Conservation (phyloP, 2,329 filamentous ascomycete genomes). For the Aspergillus thermomutatus region DNA sequence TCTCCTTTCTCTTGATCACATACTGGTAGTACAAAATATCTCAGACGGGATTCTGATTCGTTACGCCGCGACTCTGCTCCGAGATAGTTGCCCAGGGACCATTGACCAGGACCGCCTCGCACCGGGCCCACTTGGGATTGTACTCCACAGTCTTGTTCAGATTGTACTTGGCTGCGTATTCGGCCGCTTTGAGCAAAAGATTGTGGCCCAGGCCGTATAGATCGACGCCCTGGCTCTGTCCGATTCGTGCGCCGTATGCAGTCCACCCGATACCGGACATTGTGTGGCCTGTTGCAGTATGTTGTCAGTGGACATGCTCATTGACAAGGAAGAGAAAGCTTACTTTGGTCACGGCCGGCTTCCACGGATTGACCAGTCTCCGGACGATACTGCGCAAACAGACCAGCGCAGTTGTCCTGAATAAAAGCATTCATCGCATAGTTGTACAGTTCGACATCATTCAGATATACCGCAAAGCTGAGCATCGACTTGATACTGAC, state of each 20-base stretch:
- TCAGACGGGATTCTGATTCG: conserved; percentile 8
- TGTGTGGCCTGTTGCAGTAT: conserved; percentile 23
- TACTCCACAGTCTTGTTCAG: conserved; percentile 34
- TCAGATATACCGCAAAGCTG: conserved; percentile 41
- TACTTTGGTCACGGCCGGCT: conserved; percentile 36
- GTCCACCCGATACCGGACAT: conserved; percentile 33
- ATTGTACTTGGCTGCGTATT: conserved; percentile 42
- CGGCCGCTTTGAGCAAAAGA: conserved; percentile 34
- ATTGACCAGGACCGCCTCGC: conserved; percentile 40
- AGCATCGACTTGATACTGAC: conserved; percentile 40
- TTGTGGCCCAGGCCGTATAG: conserved; percentile 30
- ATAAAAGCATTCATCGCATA: conserved; percentile 38
- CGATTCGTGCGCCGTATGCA: conserved; percentile 31
- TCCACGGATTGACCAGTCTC: conserved; percentile 37
- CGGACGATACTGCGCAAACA: conserved; percentile 25
- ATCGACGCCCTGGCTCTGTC: conserved; percentile 37
- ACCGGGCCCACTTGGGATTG: conserved; percentile 36
- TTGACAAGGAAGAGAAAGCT: not conserved
- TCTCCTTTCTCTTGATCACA: conserved; percentile 21
- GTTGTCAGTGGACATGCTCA: too few relatives aligned
- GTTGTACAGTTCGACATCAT: conserved; percentile 41
- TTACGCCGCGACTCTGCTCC: conserved; percentile 14
- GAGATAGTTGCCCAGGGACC: conserved; percentile 37
- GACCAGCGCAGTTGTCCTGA: conserved; percentile 37
- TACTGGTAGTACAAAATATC: conserved; percentile 35